Evolutionary conservation across 495 filamentous ascomycete species (phyloP).

Genomic region (Pyrenopolyporus hunteri): DNA sequence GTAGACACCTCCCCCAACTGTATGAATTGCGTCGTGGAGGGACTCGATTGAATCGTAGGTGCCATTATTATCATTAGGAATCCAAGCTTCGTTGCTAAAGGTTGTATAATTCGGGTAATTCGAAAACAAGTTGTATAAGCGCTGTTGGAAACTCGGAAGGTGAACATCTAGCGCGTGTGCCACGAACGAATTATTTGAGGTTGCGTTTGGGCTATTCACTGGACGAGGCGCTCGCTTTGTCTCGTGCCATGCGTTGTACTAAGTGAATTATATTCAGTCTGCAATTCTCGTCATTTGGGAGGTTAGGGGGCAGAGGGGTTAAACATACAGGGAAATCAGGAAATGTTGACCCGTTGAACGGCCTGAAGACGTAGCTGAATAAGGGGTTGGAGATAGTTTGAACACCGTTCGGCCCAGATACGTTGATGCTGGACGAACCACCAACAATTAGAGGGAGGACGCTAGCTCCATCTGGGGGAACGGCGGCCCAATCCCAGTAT

Average conservation of each 20-base stretch:
- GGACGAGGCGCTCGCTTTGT: conserved; percentile 58
- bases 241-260: conserved; percentile 54
- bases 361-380: conserved; percentile 65
- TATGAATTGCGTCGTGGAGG: conserved; percentile 70
- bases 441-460: conserved; percentile 58
- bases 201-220: conserved; percentile 47
- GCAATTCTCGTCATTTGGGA: background rate
- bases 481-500: conserved; percentile 72
- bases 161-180: conserved; percentile 56
- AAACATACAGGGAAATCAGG: conserved; percentile 52
- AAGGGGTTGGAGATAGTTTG: conserved; percentile 66
- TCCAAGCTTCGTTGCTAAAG: conserved; percentile 65
- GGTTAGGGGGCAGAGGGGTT: background rate
- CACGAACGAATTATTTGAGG: conserved; percentile 59
- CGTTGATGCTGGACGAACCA: conserved; percentile 48
- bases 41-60: conserved; percentile 65
- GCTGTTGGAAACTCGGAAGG: conserved; percentile 49
- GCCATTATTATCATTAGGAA: conserved; percentile 39
- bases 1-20: conserved; percentile 55
- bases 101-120: conserved; percentile 61
- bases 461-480: conserved; percentile 53
- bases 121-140: conserved; percentile 66
- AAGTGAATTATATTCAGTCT: conserved; percentile 24
- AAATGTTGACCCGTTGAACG: conserved; percentile 54
- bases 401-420: conserved; percentile 59